phyloP scores from a whole-genome alignment of 2,329 filamentous ascomycete species.

The Pezicula neosporulosa region DNA sequence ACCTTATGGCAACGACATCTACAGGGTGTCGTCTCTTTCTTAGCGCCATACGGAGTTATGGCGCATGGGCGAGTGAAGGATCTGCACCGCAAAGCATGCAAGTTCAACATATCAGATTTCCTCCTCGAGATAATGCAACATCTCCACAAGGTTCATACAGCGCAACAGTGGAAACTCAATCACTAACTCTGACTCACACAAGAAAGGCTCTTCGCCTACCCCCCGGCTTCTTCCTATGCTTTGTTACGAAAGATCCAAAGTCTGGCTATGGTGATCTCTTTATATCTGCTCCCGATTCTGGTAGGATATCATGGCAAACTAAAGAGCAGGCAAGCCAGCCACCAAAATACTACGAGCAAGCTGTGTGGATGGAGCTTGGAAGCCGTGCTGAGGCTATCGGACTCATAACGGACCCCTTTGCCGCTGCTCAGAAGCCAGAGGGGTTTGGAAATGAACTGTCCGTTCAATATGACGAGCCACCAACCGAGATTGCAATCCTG shows the following conservation, averaged over 20 bases:
- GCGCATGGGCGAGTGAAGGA: slow-evolving; percentile 49
- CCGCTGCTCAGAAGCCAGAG: slow-evolving; percentile 61
- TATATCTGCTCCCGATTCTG: slow-evolving; percentile 82
- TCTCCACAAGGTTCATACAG: slow-evolving; percentile 20
- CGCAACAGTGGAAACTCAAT: slow-evolving; percentile 33
- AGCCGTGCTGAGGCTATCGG: slow-evolving; percentile 77
- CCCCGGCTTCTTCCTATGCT: slow-evolving; percentile 88
- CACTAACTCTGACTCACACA: slow-evolving; percentile 45
- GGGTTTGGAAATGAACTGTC: slow-evolving; percentile 95
- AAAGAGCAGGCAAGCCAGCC: slow-evolving; percentile 31
- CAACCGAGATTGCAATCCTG: slow-evolving; percentile 83
- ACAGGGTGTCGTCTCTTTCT: slow-evolving; percentile 91
- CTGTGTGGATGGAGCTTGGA: slow-evolving; percentile 73
- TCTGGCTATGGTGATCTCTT: slow-evolving; percentile 69
- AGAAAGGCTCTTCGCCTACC: slow-evolving; percentile 61
- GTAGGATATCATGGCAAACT: slow-evolving; percentile 64
- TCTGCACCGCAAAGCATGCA: slow-evolving; percentile 89
- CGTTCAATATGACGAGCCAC: slow-evolving; percentile 84
- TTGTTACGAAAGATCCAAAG: slow-evolving; percentile 61
- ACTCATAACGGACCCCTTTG: slow-evolving; percentile 68
- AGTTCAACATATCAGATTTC: slow-evolving; percentile 94
- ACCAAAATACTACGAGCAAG: slow-evolving; percentile 67
- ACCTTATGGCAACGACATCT: slow-evolving; percentile 85
- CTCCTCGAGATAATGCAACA: slow-evolving; percentile 50
- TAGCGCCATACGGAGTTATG: slow-evolving; percentile 75